A percentile compares a stretch with the other conserved stretches of the same genome.
These are phyloP conservation scores for Phascolomyces articulosus DNA, from an alignment of 371 early-diverging fungal species.

Conservation along the genomic window DNA sequence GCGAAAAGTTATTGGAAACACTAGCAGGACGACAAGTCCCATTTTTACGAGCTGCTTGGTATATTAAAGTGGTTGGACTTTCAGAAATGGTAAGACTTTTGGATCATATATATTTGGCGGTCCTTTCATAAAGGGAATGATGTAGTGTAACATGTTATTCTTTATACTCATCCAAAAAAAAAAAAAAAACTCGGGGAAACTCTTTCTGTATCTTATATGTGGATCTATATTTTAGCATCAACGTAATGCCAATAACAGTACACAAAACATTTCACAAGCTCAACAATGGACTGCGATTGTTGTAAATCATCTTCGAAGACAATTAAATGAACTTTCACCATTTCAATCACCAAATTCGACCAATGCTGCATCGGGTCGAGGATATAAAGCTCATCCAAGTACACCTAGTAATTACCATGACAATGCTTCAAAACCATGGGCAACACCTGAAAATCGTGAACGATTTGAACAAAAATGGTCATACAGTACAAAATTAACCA, in stretches of 20 bases:
- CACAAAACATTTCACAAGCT: conserved; percentile 24
- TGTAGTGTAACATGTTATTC: no score
- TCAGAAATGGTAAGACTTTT: conserved; percentile 57
- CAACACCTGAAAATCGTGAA: conserved; percentile 52
- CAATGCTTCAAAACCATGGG: conserved; percentile 47
- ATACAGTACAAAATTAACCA: conserved; percentile 64
- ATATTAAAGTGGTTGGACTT: conserved; percentile 68
- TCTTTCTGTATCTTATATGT: no score
- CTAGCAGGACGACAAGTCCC: conserved; percentile 67
- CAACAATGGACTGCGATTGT: conserved; percentile 43
- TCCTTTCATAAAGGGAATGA: no score
- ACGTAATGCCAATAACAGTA: conserved; percentile 38
- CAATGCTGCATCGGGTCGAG: conserved; percentile 21
- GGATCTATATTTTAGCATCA: conserved; percentile 22
- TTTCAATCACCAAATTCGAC: conserved; percentile 28
- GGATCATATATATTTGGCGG: background rate
- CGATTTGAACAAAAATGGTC: conserved; percentile 65
- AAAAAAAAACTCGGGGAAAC: no score
- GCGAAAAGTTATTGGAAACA: conserved; percentile 65
- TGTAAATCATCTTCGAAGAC: conserved; percentile 41
- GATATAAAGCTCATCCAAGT: conserved; percentile 26
- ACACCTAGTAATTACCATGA: conserved; percentile 30
- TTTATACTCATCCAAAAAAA: no score
- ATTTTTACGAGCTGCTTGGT: conserved; percentile 76
- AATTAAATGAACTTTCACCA: conserved; percentile 49